These are phyloP conservation scores for Xylaria scruposa DNA, from an alignment of 495 filamentous ascomycete genomes.

Conservation along the genomic window DNA sequence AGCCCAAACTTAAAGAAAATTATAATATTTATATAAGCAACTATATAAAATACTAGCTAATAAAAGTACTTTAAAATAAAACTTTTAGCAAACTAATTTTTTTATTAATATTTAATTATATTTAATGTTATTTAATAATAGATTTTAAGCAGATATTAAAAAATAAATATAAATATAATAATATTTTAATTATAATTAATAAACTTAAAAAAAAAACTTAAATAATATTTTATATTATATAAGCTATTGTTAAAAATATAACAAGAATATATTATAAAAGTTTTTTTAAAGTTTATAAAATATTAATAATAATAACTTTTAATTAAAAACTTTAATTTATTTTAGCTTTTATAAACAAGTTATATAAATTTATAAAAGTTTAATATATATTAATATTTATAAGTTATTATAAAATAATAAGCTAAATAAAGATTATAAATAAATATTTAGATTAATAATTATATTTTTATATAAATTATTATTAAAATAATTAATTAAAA, in stretches of 20 bases:
- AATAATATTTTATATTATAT: background rate
- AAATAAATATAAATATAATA: background rate
- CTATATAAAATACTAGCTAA: background rate
- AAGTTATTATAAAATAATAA: background rate
- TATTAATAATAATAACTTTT: background rate
- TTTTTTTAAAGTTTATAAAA: background rate
- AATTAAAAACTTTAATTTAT: background rate
- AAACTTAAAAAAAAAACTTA: background rate
- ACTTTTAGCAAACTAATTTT: background rate
- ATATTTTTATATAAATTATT: background rate
- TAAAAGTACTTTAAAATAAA: background rate
- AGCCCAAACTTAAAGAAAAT: background rate
- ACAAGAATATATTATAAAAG: background rate
- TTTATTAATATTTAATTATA: background rate
- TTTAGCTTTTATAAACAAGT: background rate
- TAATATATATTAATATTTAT: background rate
- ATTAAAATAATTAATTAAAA: constrained; percentile 7
- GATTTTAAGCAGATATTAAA: background rate
- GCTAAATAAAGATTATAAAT: background rate
- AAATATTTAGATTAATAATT: background rate
- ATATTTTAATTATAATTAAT: background rate
- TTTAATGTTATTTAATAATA: background rate
- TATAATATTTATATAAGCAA: background rate
- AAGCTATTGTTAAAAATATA: background rate
- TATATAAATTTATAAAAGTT: background rate